Evolutionary conservation across 2,329 filamentous ascomycete species (phyloP), one percentile per base, ranked within the genome.

Genomic region (Calonectria ilicicola): DNA sequence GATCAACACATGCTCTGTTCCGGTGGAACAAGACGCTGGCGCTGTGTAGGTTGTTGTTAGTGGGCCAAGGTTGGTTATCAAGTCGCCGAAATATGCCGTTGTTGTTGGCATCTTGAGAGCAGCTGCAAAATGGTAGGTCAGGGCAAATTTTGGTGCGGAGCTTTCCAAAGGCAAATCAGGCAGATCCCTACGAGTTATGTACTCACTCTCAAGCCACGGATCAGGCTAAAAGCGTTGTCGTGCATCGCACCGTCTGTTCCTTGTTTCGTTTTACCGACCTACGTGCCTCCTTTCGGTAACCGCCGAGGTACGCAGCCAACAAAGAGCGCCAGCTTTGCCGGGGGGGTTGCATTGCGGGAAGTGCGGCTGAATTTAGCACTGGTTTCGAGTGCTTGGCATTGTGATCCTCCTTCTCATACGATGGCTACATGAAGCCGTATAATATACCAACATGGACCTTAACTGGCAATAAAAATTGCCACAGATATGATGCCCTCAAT

Each of bases 11-110:
- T 75, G 38, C 19, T 75, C 70, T 27, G 69, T 73, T 23, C 46
- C 63, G 0, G 73, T 73, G 10, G 64, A 65, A 60, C 81, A 83
- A 17, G 77, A 73, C 0, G 76, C 46, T 0, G 79, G 78, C 15
- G 78, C 73, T 1, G 79, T 80, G 65, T 78, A 82, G n/a, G 75
- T 79, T 2, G 81, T 80, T 32, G 80, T 82, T 15, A 83, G 67
- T 3, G 80, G 81, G 7, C 81, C 80, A 26, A 82, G 26, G 64
- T 83, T 83, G 66, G 76, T 78, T 66, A 82, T 65, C 19, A 73
- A 64, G 2, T 66, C 63, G 1, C 76, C 77, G 42, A 77, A 78
- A 47, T 70, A 74, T 27, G 76, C 58, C 9, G 78, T 82, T 2
- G 69, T 60, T 9, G 77, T 73, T 2, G 80, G 79, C 80, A 82